A percentile compares a stretch with the other conserved stretches of the same genome.
Conservation (phyloP, 1,139 yeast species). For the Protomyces arabidopsidicola region DNA sequence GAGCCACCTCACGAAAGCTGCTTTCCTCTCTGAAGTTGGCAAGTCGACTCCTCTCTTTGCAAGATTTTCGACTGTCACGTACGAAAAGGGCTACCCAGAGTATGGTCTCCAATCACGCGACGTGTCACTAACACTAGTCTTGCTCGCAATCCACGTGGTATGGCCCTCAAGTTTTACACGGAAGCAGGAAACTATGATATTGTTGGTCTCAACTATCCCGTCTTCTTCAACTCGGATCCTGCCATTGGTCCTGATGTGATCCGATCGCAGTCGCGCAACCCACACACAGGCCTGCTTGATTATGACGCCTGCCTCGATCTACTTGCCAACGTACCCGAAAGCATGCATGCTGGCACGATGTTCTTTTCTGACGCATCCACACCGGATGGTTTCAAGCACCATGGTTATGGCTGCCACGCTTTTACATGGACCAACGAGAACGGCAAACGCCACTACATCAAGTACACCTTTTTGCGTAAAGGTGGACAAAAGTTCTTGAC, state of each 20-base stretch:
- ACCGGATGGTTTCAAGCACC: constrained; percentile 57
- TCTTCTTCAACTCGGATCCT: constrained; percentile 52
- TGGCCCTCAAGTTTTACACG: constrained; percentile 52
- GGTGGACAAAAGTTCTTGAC: constrained; percentile 56
- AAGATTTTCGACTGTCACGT: constrained; percentile 57
- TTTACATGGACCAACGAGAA: constrained; percentile 63
- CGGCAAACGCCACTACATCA: constrained; percentile 64
- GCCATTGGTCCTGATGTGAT: constrained; percentile 58
- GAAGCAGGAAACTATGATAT: constrained; percentile 52
- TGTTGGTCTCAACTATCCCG: constrained; percentile 58
- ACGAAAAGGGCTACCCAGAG: constrained; percentile 54
- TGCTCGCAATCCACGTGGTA: constrained; percentile 56
- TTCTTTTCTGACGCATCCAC: constrained; percentile 67
- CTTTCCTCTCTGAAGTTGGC: constrained; percentile 48
- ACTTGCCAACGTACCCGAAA: constrained; percentile 56
- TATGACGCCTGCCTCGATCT: constrained; percentile 65
- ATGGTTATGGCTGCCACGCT: constrained; percentile 70
- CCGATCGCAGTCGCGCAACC: constrained; percentile 61
- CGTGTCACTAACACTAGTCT: constrained; percentile 35
- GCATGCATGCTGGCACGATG: constrained; percentile 59
- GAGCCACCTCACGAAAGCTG: constrained; percentile 50
- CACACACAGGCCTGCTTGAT: constrained; percentile 43
- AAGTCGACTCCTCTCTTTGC: constrained; percentile 48
- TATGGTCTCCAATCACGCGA: not conserved
- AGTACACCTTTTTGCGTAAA: constrained; percentile 57